These are phyloP conservation scores for Malus hybrid DNA, from an alignment of 331 rosid species.

Conservation along the genomic window DNA sequence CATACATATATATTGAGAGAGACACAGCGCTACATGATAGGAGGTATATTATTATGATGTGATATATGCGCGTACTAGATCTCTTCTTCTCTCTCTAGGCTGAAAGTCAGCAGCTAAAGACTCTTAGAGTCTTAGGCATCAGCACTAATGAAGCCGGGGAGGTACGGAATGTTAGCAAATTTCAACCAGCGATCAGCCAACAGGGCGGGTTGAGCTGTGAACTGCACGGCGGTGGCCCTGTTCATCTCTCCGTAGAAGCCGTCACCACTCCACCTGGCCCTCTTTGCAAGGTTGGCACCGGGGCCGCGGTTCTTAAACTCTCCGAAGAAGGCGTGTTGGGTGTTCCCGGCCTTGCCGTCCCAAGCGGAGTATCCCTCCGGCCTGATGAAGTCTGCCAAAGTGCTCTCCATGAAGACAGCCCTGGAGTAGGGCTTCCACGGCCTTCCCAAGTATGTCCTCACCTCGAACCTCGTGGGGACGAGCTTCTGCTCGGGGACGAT, in stretches of 20 bases:
- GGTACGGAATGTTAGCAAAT: conserved; percentile 26
- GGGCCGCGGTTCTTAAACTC: conserved; percentile 51
- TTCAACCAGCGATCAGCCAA: conserved; percentile 36
- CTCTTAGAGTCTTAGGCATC: background rate
- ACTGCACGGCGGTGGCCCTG: conserved; percentile 19
- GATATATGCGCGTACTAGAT: background rate
- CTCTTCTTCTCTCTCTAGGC: background rate
- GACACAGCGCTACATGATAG: background rate
- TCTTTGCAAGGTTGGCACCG: conserved; percentile 12
- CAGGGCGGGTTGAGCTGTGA: conserved; percentile 31
- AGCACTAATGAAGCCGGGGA: conserved; percentile 2
- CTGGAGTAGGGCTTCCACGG: conserved; percentile 47
- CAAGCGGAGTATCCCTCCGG: conserved; percentile 35
- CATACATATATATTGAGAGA: background rate
- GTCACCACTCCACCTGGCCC: conserved; percentile 31
- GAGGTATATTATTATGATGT: background rate
- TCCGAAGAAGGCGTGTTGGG: conserved; percentile 25
- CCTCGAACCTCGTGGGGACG: background rate
- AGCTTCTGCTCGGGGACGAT: conserved; percentile 29
- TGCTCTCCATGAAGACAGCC: conserved; percentile 33
- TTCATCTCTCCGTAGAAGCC: conserved; percentile 24
- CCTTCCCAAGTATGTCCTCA: conserved; percentile 38
- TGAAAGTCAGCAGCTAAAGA: background rate
- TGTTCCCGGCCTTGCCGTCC: conserved; percentile 7
- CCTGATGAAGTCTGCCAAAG: conserved; percentile 23